Conservation (phyloP, 768 basidiomycete genomes). For the Termitomyces sp. region DNA sequence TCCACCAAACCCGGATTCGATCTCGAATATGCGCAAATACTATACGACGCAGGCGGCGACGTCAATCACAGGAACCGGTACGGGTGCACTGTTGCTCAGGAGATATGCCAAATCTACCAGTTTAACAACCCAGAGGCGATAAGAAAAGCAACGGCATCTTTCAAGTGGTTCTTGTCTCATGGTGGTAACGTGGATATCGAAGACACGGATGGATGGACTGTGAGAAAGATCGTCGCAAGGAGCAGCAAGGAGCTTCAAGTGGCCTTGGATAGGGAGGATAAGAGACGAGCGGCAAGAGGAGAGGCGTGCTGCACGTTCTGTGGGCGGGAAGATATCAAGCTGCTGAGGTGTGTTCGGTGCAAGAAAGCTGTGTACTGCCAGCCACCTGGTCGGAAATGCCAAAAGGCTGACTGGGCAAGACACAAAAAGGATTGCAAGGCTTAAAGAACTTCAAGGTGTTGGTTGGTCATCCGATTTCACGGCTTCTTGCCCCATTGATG, state of each 20-base stretch:
- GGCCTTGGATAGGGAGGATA: slow-evolving; percentile 27
- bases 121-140: slow-evolving; percentile 16
- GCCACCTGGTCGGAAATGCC: slow-evolving; percentile 26
- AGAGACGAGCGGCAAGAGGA: slow-evolving; percentile 21
- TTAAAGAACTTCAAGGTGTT: not conserved
- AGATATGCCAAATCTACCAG: slow-evolving; percentile 30
- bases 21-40: slow-evolving; percentile 36
- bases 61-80: slow-evolving; percentile 38
- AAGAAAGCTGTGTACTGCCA: slow-evolving; percentile 32
- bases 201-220: slow-evolving; percentile 34
- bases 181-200: slow-evolving; percentile 39
- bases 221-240: slow-evolving; percentile 18
- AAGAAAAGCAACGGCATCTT: slow-evolving; percentile 20
- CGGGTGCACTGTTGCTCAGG: slow-evolving; percentile 36
- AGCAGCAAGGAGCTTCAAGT: slow-evolving; percentile 11
- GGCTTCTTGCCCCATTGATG: not conserved
- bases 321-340: slow-evolving; percentile 23
- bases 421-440: slow-evolving; percentile 33
- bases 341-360: slow-evolving; percentile 31
- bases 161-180: slow-evolving; percentile 38
- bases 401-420: slow-evolving; percentile 36
- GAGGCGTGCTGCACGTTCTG: slow-evolving; percentile 31
- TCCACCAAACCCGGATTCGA: slow-evolving; percentile 39
- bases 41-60: slow-evolving; percentile 39
- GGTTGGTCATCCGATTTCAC: not conserved